These are phyloP conservation scores for Dioscorea zingiberensis DNA, from an alignment of 106 monocot genomes.

Conservation along the genomic window DNA sequence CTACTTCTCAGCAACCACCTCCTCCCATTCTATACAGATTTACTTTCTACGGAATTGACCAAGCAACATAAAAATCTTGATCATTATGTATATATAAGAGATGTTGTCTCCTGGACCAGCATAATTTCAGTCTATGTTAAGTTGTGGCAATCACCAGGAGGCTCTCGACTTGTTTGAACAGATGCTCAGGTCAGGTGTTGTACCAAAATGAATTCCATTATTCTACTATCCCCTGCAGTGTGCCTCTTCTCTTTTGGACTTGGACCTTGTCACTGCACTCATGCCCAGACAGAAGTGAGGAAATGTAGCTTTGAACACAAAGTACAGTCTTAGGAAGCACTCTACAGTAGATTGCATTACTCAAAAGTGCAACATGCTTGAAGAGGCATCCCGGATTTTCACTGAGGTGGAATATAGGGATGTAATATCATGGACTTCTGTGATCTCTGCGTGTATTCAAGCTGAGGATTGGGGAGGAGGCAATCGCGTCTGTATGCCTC, in stretches of 20 bases:
- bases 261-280: constrained; percentile 23
- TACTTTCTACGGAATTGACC: constrained; percentile 2
- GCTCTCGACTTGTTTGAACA: constrained; percentile 32
- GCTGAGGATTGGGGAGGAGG: too few species aligned
- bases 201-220: constrained; percentile 64
- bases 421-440: too few species aligned
- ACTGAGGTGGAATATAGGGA: too few species aligned
- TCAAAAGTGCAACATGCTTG: too few species aligned
- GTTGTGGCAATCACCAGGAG: constrained; percentile 14
- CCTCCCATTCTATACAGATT: constrained; percentile 42
- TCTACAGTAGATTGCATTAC: too few species aligned
- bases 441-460: too few species aligned
- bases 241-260: constrained; percentile 15
- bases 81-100: constrained; percentile 39
- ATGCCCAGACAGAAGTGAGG: too few species aligned
- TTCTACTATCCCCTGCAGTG: constrained; percentile 39
- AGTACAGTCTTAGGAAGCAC: too few species aligned
- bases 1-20: too few species aligned
- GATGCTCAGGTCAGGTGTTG: constrained; percentile 21
- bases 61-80: constrained; percentile 59
- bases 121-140: constrained; percentile 39
- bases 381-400: too few species aligned
- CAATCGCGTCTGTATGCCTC: constrained; percentile 26
- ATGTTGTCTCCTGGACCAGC: constrained; percentile 67
- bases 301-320: too few species aligned